Evolutionary conservation across 805 yeast species (phyloP), one percentile per base, ranked within the genome.

Genomic region (Starmerella scarabaei): DNA sequence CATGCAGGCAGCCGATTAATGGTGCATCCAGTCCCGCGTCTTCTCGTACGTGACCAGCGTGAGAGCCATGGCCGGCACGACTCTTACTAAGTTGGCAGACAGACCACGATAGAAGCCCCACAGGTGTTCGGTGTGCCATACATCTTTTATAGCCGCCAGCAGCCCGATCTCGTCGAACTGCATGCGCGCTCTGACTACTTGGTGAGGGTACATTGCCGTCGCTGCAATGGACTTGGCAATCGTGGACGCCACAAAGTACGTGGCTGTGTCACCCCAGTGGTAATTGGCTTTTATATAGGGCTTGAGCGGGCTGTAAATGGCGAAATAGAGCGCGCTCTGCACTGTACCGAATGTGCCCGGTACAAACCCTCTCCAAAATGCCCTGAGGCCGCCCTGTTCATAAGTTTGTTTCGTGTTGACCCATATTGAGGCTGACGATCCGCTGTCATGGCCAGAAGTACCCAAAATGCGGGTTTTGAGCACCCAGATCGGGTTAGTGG

Each of bases 401-500:
- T 64, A 45, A 12, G 83, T 69, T 19, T 66, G 56, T 5, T 42
- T 41, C 0, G 75, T 52, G 1, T 93, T 93, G 43, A 74, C 73
- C 16, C 53, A 9, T 5, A 77, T 59, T 0, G 83, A 73, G 8
- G 58, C 58, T 53, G 84, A 83, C 0, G 82, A 77, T 14, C 68
- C 68, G 0, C 41, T 48, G 44, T 54, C 33, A 42, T 45, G 14
- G 33, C 42, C 14, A 53, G 45, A 12, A 57, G 53, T 2, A 72
- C 85, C 75, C 52, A 86, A 67, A 49, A 88, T 78, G 45, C 97
- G 67, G 0, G 98, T 91, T 59, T 91, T 91, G 16, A 91, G 58
- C 1, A 91, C 94, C 98, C 98, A 88, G 9, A 88, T 71, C 1
- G 98, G 98, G 55, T 85, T 91, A 1, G 98, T 86, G 14, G 81